Evolutionary conservation across 306 rosid species (phyloP).

Genomic region (Pueraria montana): DNA sequence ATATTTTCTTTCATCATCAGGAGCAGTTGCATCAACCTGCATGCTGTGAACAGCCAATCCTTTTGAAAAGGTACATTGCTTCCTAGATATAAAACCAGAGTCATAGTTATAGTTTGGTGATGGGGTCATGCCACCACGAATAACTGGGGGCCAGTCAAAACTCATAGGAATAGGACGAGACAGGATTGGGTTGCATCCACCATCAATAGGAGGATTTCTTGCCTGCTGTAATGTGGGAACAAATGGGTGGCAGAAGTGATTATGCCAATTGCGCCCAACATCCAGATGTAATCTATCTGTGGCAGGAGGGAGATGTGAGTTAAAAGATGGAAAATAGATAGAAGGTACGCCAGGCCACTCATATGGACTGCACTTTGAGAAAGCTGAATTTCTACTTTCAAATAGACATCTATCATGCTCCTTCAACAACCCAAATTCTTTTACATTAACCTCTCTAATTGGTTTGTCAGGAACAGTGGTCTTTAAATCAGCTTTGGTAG

Average conservation of each 20-base stretch:
- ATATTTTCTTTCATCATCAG: constrained; percentile 75
- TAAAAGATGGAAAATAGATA: constrained; percentile 73
- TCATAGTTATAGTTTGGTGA: constrained; percentile 74
- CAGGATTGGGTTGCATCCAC: constrained; percentile 73
- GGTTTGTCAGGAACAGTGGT: constrained; percentile 59
- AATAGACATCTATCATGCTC: constrained; percentile 60
- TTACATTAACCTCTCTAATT: constrained; percentile 59
- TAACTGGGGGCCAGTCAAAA: constrained; percentile 95
- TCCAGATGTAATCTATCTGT: constrained; percentile 96
- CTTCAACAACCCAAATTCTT: constrained; percentile 58
- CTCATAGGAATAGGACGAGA: constrained; percentile 83
- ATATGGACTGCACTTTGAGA: constrained; percentile 72
- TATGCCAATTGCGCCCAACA: constrained; percentile 95
- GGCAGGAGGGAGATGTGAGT: constrained; percentile 87
- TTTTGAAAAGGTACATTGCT: constrained; percentile 73
- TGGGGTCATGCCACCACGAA: constrained; percentile 78
- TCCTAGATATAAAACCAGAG: constrained; percentile 76
- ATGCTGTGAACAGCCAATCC: constrained; percentile 66
- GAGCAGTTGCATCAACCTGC: constrained; percentile 61
- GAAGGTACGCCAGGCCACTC: constrained; percentile 95
- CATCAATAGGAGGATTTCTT: constrained; percentile 69
- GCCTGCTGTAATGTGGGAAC: constrained; percentile 77
- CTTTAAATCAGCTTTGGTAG: constrained; percentile 53
- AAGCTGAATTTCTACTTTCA: constrained; percentile 63
- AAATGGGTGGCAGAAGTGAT: constrained; percentile 84